phyloP scores from a whole-genome alignment of 2,329 filamentous ascomycete species.

The Diaporthe aspalathi region DNA sequence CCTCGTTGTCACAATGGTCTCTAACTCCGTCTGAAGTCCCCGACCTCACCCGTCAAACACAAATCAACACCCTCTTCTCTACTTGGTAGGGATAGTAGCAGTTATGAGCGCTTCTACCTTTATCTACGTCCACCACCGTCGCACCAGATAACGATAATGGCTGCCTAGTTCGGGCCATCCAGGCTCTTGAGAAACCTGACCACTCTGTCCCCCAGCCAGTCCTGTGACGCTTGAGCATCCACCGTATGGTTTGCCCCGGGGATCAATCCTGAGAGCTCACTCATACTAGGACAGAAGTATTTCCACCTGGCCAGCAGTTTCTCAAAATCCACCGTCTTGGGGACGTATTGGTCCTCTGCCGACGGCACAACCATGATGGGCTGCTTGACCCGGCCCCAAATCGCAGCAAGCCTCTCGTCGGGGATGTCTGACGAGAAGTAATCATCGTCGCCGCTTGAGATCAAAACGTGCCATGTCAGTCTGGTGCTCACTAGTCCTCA shows the following conservation, averaged over 20 bases:
- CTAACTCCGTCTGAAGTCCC: slow-evolving; percentile 17
- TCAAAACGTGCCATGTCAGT: background rate
- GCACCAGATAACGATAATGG: background rate
- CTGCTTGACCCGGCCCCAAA: slow-evolving; percentile 74
- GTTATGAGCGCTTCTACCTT: background rate
- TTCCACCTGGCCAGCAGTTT: slow-evolving; percentile 69
- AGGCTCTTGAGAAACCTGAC: slow-evolving; percentile 56
- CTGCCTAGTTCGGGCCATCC: slow-evolving; percentile 18
- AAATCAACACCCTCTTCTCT: slow-evolving; percentile 1
- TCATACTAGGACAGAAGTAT: slow-evolving; percentile 57
- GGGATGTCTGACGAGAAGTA: slow-evolving; percentile 86
- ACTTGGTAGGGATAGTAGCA: background rate
- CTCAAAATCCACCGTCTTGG: slow-evolving; percentile 66
- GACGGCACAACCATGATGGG: slow-evolving; percentile 75
- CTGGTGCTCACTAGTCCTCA: background rate
- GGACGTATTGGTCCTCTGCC: slow-evolving; percentile 74
- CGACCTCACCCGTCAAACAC: background rate
- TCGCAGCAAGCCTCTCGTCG: slow-evolving; percentile 63
- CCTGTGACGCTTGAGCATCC: slow-evolving; percentile 55
- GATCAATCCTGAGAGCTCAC: slow-evolving; percentile 63
- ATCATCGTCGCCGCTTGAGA: slow-evolving; percentile 78
- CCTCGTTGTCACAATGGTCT: slow-evolving; percentile 7
- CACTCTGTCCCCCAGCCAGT: slow-evolving; percentile 63
- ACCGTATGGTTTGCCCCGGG: slow-evolving; percentile 65
- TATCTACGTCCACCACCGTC: background rate